Evolutionary conservation across 345 rosid species (phyloP).

Genomic region (Tarenaya hassleriana): DNA sequence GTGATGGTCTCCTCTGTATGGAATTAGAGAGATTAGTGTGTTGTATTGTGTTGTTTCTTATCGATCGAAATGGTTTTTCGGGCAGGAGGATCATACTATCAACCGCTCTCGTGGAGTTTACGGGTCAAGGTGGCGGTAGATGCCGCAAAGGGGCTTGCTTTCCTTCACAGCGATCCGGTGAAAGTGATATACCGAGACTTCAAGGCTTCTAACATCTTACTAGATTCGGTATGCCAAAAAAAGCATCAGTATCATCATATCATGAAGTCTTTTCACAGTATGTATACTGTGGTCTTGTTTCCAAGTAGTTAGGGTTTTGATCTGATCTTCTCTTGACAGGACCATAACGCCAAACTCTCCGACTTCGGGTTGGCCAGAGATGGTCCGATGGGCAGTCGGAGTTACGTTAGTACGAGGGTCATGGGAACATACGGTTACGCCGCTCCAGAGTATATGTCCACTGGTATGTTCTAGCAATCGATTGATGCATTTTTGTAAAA

Average conservation of each 20-base stretch:
- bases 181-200: conserved; percentile 90
- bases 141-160: conserved; percentile 89
- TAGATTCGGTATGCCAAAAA: conserved; percentile 50
- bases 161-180: conserved; percentile 75
- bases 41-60: conserved; percentile 6
- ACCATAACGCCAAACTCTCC: conserved; percentile 69
- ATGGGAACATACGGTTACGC: conserved; percentile 87
- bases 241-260: background rate
- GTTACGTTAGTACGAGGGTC: conserved; percentile 82
- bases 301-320: too few relatives aligned
- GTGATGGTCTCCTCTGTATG: conserved; percentile 17
- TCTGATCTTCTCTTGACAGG: conserved; percentile 32
- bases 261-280: conserved; percentile 7
- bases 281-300: too few relatives aligned
- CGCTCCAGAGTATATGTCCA: conserved; percentile 46
- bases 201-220: conserved; percentile 79
- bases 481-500: too few relatives aligned
- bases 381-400: conserved; percentile 67
- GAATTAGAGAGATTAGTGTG: background rate
- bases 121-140: conserved; percentile 84
- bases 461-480: conserved; percentile 33
- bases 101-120: conserved; percentile 85
- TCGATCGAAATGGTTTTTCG: conserved; percentile 5
- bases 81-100: conserved; percentile 70
- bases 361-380: conserved; percentile 96